Base-by-base conservation (phyloP, 345 rosid species). In the Hypericum perforatum region DNA sequence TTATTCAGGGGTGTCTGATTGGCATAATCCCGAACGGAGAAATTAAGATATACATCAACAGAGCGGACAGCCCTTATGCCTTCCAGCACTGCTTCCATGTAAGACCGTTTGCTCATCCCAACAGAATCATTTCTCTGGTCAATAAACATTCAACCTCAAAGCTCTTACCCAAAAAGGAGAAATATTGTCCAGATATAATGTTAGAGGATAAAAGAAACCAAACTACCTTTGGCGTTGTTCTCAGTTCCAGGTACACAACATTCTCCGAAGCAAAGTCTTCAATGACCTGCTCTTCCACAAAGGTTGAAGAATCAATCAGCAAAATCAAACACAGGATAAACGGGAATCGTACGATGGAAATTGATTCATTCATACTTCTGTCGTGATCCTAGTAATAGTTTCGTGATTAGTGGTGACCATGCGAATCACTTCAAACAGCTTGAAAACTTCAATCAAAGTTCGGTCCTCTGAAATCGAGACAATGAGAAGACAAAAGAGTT, bases 171-270 rank as follows among this genome's bases (percentile, higher is more conserved):
- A 55, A 16, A 11, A 36, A n/a, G 57, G 53, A 42, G 32, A 22
- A 22, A 22, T 22, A 22, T 1, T 22, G 2, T 22, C 32, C 22
- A 9, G 38, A 16, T 6, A 15, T 11, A 2, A 5, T 12, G 10
- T 5, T 37, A 45, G 11, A 11, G n/a, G 51, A 45, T 47, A 37
- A 44, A 46, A 42, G 8, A 38, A 48, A 41, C 9, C 50, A 46
- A 38, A 41, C 55, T 71, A 88, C 97, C 95, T 92, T 89, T n/a
- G 99, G 97, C 60, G 95, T 82, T 47, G 98, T 92, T 75, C 98
- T 63, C 59, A 92, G 65, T 75, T 92, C 98, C 6, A 88, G 73
- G 71, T 92, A 88, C 5, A 85, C 83, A 59, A 80, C 94, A 73
- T 82, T 92, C 53, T 88, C 98, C 7, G 72, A 70, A 70, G 95